Evolutionary conservation across 2,329 filamentous ascomycete genomes (phyloP).

Genomic region (Pseudonectria foliicola): DNA sequence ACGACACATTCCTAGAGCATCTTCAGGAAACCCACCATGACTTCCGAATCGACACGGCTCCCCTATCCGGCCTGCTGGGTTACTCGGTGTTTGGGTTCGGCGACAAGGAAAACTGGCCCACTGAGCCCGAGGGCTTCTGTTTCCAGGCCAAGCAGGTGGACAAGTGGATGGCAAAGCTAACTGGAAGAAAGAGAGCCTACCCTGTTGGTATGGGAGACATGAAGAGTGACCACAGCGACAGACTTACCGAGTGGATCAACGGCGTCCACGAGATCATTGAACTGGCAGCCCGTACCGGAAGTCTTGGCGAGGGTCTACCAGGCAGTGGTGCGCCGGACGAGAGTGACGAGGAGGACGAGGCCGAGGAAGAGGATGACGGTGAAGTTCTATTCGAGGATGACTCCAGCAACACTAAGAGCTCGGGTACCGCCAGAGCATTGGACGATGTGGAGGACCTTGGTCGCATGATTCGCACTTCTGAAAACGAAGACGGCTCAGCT

Average conservation of each 20-base stretch:
- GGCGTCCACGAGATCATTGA: slow-evolving; percentile 67
- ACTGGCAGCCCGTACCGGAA: slow-evolving; percentile 53
- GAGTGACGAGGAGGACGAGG: slow-evolving; percentile 69
- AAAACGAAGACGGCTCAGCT: slow-evolving; percentile 24
- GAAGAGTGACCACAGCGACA: slow-evolving; percentile 60
- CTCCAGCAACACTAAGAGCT: slow-evolving; percentile 32
- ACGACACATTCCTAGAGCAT: slow-evolving; percentile 81
- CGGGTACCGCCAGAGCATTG: slow-evolving; percentile 35
- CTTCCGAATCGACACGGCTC: slow-evolving; percentile 88
- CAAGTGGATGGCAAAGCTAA: slow-evolving; percentile 95
- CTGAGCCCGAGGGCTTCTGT: slow-evolving; percentile 84
- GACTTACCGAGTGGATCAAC: slow-evolving; percentile 68
- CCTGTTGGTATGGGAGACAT: slow-evolving; percentile 84
- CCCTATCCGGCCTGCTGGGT: slow-evolving; percentile 67
- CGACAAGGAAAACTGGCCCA: slow-evolving; percentile 86
- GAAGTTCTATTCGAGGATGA: slow-evolving; percentile 40
- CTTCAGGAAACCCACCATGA: slow-evolving; percentile 91
- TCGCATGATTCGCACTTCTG: slow-evolving; percentile 49
- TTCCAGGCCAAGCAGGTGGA: slow-evolving; percentile 87
- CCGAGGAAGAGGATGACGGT: slow-evolving; percentile 51
- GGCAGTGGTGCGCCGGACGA: slow-evolving; percentile 80
- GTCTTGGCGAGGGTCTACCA: slow-evolving; percentile 56
- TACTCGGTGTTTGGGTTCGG: slow-evolving; percentile 95
- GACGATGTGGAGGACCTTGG: slow-evolving; percentile 84
- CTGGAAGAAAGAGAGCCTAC: slow-evolving; percentile 76